phyloP scores from a whole-genome alignment of 176 grass and related monocot genomes.

The Puya raimondii region DNA sequence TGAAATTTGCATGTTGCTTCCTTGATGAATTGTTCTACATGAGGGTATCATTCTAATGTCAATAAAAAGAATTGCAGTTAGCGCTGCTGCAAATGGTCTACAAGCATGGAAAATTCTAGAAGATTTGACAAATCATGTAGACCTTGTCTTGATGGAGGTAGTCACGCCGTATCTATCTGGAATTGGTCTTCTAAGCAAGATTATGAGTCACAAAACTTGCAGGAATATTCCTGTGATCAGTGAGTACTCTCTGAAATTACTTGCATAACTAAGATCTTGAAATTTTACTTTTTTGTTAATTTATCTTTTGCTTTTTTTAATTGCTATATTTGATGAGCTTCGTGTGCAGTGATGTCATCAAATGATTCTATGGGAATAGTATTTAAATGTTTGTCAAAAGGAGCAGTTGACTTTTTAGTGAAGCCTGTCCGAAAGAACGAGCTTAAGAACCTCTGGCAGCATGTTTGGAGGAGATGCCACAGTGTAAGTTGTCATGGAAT shows the following conservation, averaged over 20 bases:
- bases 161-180: conserved; percentile 67
- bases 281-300: conserved; percentile 13
- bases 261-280: not conserved
- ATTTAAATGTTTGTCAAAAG: conserved; percentile 83
- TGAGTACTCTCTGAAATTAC: conserved; percentile 37
- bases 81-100: conserved; percentile 53
- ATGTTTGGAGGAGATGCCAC: conserved; percentile 81
- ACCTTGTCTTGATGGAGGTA: conserved; percentile 91
- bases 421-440: conserved; percentile 95
- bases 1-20: not conserved
- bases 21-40: not conserved
- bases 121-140: conserved; percentile 60
- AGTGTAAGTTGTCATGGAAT: conserved; percentile 51
- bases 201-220: conserved; percentile 67
- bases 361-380: conserved; percentile 87
- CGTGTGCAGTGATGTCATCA: conserved; percentile 90
- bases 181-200: conserved; percentile 76
- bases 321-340: conserved; percentile 38
- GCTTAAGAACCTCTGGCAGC: conserved; percentile 96
- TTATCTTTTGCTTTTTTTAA: conserved; percentile 33
- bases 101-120: conserved; percentile 92
- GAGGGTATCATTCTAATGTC: not conserved
- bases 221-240: conserved; percentile 93
- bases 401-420: conserved; percentile 95
- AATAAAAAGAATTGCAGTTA: conserved; percentile 38